Conservation (phyloP, 2,329 filamentous ascomycete species). For the Aspergillus sp. region DNA sequence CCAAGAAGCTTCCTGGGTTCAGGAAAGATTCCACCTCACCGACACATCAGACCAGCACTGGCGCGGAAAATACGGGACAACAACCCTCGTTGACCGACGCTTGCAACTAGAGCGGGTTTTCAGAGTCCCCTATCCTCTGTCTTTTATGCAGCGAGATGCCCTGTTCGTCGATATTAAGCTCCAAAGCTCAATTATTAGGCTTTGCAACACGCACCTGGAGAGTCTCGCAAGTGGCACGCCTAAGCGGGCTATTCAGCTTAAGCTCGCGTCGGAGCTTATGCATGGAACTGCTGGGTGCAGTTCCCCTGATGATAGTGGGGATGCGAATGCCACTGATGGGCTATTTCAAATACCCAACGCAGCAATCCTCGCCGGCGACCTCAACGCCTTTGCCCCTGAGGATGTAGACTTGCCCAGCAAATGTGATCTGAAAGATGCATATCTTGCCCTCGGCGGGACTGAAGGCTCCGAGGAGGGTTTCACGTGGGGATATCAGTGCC, state of each 20-base stretch:
- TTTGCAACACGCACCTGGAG: conserved; percentile 61
- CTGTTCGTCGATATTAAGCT: conserved; percentile 53
- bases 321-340: background rate
- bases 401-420: conserved; percentile 51
- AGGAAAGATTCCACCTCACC: conserved; percentile 49
- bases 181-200: conserved; percentile 37
- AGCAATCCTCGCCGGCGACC: conserved; percentile 54
- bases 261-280: conserved; percentile 46
- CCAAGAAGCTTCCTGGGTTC: conserved; percentile 48
- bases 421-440: conserved; percentile 54
- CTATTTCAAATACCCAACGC: conserved; percentile 34
- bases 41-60: conserved; percentile 48
- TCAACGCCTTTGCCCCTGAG: conserved; percentile 59
- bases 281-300: conserved; percentile 22
- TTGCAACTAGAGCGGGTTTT: conserved; percentile 49
- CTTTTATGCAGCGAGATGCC: conserved; percentile 54
- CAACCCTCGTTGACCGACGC: conserved; percentile 51
- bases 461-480: conserved; percentile 54
- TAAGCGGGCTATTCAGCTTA: conserved; percentile 51
- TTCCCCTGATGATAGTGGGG: background rate
- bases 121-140: conserved; percentile 52
- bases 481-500: conserved; percentile 60
- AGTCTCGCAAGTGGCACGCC: conserved; percentile 52
- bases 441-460: conserved; percentile 51
- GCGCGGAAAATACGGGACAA: conserved; percentile 54